phyloP scores from a whole-genome alignment of 2,329 filamentous ascomycete genomes.

The Colletotrichum sansevieriae region DNA sequence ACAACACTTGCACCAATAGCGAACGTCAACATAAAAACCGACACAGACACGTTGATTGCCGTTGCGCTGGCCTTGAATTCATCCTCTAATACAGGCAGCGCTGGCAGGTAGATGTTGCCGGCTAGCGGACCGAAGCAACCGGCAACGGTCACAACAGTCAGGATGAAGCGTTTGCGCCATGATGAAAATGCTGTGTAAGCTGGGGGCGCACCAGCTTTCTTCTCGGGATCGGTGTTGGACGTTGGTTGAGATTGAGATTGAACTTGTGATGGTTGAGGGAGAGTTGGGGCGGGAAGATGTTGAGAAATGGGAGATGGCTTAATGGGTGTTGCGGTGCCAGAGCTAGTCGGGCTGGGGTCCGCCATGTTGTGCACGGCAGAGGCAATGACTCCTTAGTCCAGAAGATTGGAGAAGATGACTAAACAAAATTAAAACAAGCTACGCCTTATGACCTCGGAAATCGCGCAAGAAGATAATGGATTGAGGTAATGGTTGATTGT shows the following conservation, averaged over 20 bases:
- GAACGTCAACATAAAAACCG: constrained; percentile 59
- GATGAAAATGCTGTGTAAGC: constrained; percentile 55
- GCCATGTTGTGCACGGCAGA: constrained; percentile 8
- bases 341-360: constrained; percentile 26
- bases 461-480: background rate
- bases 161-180: constrained; percentile 52
- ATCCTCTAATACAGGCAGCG: constrained; percentile 52
- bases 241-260: background rate
- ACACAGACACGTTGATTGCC: constrained; percentile 58
- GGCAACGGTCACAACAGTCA: constrained; percentile 54
- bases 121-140: constrained; percentile 58
- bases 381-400: background rate
- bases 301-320: constrained; percentile 10
- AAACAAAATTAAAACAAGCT: background rate
- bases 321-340: constrained; percentile 22
- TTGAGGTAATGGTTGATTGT: background rate
- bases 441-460: background rate
- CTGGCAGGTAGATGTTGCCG: constrained; percentile 59
- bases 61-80: constrained; percentile 53
- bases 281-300: background rate
- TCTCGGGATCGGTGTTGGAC: constrained; percentile 38
- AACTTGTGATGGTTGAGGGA: background rate
- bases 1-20: constrained; percentile 51
- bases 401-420: background rate
- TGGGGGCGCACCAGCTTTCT: constrained; percentile 29